A percentile compares a stretch with the other conserved stretches of the same genome.
Conservation (phyloP, 75 land plant species). For the Cryptomeria japonica region DNA sequence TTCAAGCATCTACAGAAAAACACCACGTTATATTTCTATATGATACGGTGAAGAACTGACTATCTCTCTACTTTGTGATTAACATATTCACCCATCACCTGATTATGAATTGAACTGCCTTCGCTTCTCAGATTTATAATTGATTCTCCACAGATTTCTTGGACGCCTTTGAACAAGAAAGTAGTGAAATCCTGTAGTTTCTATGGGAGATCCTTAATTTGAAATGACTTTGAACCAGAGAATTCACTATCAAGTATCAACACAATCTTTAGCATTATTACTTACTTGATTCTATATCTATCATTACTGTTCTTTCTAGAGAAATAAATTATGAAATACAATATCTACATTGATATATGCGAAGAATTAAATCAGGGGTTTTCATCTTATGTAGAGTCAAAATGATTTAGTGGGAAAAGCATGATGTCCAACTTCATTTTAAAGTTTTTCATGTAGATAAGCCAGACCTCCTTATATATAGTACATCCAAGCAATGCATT, state of each 20-base stretch:
- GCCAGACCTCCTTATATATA: background rate
- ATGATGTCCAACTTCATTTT: background rate
- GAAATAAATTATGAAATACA: background rate
- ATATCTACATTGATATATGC: background rate
- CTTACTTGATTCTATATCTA: background rate
- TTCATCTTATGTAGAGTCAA: background rate
- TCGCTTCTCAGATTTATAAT: background rate
- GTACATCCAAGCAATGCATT: background rate
- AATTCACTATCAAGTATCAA: background rate
- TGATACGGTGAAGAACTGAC: background rate
- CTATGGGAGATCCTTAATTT: background rate
- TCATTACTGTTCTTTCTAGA: background rate
- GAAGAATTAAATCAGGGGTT: background rate
- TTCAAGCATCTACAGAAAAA: background rate
- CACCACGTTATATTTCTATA: background rate
- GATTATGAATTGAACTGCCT: background rate
- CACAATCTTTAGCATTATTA: background rate
- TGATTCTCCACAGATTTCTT: background rate
- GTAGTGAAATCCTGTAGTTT: background rate
- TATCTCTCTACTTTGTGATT: background rate
- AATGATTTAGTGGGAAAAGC: background rate
- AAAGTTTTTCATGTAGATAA: background rate
- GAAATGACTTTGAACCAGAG: background rate
- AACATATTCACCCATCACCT: background rate
- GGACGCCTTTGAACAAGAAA: background rate